Conservation (phyloP, 805 yeast species). For the Metschnikowia reukaufii region DNA sequence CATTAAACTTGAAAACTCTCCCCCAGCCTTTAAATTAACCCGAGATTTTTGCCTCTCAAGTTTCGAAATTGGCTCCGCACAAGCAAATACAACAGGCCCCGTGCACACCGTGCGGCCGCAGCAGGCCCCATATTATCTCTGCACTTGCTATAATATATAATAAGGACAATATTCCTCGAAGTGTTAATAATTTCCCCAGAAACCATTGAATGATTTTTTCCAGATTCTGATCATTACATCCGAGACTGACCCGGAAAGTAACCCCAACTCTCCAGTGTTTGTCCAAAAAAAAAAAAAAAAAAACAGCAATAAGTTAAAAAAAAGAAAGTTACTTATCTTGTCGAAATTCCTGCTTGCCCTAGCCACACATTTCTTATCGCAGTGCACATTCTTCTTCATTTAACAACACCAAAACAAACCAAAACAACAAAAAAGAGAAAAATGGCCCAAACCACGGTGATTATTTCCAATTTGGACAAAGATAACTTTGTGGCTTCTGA, state of each 20-base stretch:
- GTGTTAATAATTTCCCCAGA: background rate
- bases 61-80: background rate
- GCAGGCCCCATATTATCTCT: background rate
- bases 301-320: too few species aligned
- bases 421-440: background rate
- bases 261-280: background rate
- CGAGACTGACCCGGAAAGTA: background rate
- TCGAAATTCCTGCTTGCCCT: too few species aligned
- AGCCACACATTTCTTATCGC: background rate
- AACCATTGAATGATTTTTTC: background rate
- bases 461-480: conserved; percentile 34
- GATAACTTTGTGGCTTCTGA: conserved; percentile 28
- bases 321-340: too few species aligned
- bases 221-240: background rate
- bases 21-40: too few species aligned
- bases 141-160: background rate
- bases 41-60: too few species aligned
- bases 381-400: background rate
- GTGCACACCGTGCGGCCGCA: background rate
- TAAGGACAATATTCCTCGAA: background rate
- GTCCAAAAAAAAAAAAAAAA: background rate
- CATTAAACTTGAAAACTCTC: too few species aligned
- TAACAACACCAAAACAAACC: too few species aligned
- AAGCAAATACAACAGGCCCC: background rate
- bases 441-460: conserved; percentile 31